Evolutionary conservation across 495 filamentous ascomycete genomes (phyloP).

Genomic region (Tirmania nivea): DNA sequence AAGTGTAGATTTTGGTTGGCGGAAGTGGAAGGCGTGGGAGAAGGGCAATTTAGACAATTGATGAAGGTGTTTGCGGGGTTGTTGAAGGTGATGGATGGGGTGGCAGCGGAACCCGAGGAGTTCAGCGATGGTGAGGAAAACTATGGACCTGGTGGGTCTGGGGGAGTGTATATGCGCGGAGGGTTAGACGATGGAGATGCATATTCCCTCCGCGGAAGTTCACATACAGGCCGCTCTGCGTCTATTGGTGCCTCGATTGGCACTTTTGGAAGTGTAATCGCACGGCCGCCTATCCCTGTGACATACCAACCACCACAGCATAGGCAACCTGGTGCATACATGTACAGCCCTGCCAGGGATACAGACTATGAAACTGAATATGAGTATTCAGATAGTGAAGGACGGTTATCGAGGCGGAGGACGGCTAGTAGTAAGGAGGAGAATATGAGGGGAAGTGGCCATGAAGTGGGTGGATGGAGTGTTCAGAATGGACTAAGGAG

Average conservation of each 20-base stretch:
- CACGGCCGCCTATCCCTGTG: background rate
- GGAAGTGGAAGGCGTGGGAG: slow-evolving; percentile 27
- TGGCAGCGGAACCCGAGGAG: background rate
- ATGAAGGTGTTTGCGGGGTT: slow-evolving; percentile 80
- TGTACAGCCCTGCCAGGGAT: background rate
- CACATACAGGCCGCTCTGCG: too few species aligned
- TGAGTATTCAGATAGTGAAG: background rate
- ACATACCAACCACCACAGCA: background rate
- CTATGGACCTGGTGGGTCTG: background rate
- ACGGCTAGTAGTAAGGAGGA: background rate
- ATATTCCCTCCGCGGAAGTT: background rate
- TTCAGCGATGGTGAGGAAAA: background rate
- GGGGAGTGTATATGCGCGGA: background rate
- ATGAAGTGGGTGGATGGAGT: background rate
- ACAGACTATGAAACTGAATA: background rate
- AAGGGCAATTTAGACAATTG: slow-evolving; percentile 51
- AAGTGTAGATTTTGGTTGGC: slow-evolving; percentile 41
- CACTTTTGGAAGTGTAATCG: background rate
- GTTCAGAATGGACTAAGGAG: background rate
- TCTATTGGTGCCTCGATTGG: background rate
- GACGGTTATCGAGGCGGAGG: too few species aligned
- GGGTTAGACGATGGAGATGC: background rate
- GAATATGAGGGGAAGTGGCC: background rate
- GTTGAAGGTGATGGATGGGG: slow-evolving; percentile 41
- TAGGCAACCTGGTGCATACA: background rate